These are phyloP conservation scores for Mercurialis annua DNA, from an alignment of 345 rosid genomes.

Conservation along the genomic window DNA sequence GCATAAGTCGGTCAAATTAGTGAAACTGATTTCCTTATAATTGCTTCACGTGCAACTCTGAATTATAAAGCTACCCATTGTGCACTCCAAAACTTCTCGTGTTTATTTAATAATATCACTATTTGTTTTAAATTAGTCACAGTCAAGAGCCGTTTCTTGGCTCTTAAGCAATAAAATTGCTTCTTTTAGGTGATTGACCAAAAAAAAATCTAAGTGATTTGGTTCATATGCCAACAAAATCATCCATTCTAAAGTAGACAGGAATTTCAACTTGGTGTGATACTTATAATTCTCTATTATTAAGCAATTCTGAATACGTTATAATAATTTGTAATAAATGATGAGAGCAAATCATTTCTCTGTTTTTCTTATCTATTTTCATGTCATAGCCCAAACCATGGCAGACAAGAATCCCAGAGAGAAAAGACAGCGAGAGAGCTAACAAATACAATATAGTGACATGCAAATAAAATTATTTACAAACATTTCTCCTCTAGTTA, in stretches of 20 bases:
- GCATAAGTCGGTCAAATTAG: constrained; percentile 1
- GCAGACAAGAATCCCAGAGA: background rate
- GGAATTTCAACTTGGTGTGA: background rate
- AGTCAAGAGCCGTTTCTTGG: too few relatives aligned
- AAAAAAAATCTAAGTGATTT: background rate
- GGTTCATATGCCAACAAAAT: background rate
- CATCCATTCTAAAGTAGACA: background rate
- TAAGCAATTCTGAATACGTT: background rate
- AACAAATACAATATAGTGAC: background rate
- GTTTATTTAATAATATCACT: background rate
- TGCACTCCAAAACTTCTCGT: background rate
- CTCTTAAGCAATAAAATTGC: too few relatives aligned
- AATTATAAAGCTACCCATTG: background rate
- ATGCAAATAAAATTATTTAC: constrained; percentile 4
- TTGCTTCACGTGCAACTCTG: background rate
- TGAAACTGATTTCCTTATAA: background rate
- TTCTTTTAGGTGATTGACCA: too few relatives aligned
- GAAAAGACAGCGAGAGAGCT: constrained; percentile 2
- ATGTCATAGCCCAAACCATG: background rate
- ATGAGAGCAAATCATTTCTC: background rate
- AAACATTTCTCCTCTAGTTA: constrained; percentile 11
- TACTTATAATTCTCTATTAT: background rate
- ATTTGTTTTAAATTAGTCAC: background rate
- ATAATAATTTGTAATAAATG: background rate
- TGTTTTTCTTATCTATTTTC: background rate